phyloP scores from a whole-genome alignment of 2,329 filamentous ascomycete species.

The Trichoderma guizhouense region DNA sequence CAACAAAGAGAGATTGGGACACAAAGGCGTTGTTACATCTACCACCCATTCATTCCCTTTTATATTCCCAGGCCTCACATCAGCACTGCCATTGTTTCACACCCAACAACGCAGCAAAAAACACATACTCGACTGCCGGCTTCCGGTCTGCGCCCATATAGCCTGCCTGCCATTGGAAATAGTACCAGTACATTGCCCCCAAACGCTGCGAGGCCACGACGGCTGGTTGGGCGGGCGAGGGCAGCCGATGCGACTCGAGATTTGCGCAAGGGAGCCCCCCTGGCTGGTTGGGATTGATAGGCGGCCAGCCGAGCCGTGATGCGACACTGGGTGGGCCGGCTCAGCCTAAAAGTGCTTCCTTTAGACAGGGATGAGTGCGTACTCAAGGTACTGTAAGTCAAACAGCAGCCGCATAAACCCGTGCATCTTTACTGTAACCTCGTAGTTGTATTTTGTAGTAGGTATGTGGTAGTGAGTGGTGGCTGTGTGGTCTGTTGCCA shows the following conservation, averaged over 20 bases:
- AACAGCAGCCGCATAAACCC: background rate
- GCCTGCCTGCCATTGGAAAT: background rate
- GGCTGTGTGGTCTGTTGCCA: background rate
- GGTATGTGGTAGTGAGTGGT: background rate
- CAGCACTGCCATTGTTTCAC: background rate
- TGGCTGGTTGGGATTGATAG: slow-evolving; percentile 5
- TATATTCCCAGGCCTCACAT: background rate
- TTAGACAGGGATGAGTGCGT: background rate
- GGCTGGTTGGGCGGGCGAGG: slow-evolving; percentile 6
- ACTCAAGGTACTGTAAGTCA: background rate
- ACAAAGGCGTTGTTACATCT: background rate
- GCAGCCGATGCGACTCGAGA: slow-evolving; percentile 1
- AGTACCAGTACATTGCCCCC: background rate
- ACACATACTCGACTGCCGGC: background rate
- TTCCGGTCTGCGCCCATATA: background rate
- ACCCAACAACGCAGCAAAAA: background rate
- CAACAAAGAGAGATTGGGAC: background rate
- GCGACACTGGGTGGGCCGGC: slow-evolving; percentile 10
- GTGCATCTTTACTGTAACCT: background rate
- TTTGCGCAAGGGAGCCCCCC: background rate
- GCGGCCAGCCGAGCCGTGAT: slow-evolving; percentile 9
- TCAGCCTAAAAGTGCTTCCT: background rate
- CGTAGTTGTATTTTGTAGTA: background rate
- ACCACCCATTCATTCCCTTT: background rate
- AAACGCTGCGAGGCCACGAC: background rate